Percentiles rank a stretch among this genome's conserved stretches.
phyloP scores from a whole-genome alignment of 1,284 basidiomycete species.

The Porodaedalea pini region DNA sequence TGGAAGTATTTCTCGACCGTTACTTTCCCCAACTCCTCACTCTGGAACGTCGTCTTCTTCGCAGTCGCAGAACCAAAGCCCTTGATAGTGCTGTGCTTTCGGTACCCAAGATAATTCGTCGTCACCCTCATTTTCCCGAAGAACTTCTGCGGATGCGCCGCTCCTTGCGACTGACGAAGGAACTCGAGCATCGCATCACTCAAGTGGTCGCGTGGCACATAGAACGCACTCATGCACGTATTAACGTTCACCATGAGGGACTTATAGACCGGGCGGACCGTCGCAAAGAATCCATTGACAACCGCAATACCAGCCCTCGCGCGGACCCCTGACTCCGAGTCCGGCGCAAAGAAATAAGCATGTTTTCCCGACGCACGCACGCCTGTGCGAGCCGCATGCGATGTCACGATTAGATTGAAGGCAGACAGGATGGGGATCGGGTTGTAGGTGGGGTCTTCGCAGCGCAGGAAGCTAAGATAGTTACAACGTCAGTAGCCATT shows the following conservation, averaged over 20 bases:
- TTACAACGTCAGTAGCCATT: not conserved
- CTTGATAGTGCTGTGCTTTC: conserved; percentile 45
- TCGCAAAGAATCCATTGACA: conserved; percentile 65
- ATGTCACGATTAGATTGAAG: conserved; percentile 62
- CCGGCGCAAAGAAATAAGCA: conserved; percentile 55
- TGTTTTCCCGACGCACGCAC: conserved; percentile 54
- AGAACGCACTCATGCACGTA: conserved; percentile 71
- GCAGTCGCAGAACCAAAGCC: conserved; percentile 46
- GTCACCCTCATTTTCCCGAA: conserved; percentile 53
- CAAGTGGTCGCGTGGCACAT: conserved; percentile 53
- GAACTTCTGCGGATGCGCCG: conserved; percentile 41
- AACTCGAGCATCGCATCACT: conserved; percentile 53
- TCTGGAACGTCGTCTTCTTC: conserved; percentile 46
- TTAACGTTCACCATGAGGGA: conserved; percentile 72
- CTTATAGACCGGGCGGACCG: conserved; percentile 63
- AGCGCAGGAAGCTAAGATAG: conserved; percentile 47
- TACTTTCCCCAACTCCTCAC: conserved; percentile 48
- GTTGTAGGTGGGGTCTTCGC: conserved; percentile 44
- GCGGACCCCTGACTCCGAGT: conserved; percentile 15
- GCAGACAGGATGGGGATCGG: conserved; percentile 54
- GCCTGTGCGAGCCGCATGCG: conserved; percentile 50
- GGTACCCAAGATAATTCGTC: conserved; percentile 54
- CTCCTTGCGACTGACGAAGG: conserved; percentile 38
- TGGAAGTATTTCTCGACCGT: conserved; percentile 61
- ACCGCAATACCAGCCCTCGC: conserved; percentile 53